Evolutionary conservation across 2,329 filamentous ascomycete species (phyloP).

Genomic region (Podosphaera aphanis): DNA sequence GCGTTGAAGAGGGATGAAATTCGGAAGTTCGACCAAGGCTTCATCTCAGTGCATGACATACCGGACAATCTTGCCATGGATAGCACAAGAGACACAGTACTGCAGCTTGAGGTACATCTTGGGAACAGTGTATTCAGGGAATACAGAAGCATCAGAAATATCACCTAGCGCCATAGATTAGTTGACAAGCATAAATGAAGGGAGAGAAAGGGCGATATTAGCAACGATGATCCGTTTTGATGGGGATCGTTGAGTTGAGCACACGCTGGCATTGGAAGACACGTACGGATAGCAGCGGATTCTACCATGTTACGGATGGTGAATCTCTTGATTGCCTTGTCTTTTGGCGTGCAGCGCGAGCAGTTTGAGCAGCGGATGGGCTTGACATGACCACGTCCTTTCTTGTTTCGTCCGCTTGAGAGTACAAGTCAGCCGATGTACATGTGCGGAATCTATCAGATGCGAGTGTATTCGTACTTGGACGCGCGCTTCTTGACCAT

Average conservation of each 20-base stretch:
- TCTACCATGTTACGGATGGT: slow-evolving; percentile 99
- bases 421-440: no score
- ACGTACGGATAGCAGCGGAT: slow-evolving; percentile 97
- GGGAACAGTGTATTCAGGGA: slow-evolving; percentile 95
- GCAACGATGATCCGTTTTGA: no score
- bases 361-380: slow-evolving; percentile 86
- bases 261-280: slow-evolving; percentile 1
- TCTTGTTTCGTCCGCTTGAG: slow-evolving; percentile 91
- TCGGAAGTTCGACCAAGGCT: slow-evolving; percentile 30
- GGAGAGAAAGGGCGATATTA: no score
- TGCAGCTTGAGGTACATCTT: slow-evolving; percentile 99
- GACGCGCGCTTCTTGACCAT: slow-evolving; percentile 53
- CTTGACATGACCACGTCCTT: slow-evolving; percentile 96
- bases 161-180: no score
- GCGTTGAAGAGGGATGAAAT: slow-evolving; percentile 3
- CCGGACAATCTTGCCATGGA: slow-evolving; percentile 99
- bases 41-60: slow-evolving; percentile 45
- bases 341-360: slow-evolving; percentile 52
- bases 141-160: slow-evolving; percentile 99
- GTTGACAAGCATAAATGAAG: no score
- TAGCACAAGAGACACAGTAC: slow-evolving; percentile 99
- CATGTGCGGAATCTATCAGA: no score
- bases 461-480: no score
- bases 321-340: slow-evolving; percentile 99
- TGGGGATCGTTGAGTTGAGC: background rate